Evolutionary conservation across 805 yeast species (phyloP).

Genomic region (Wickerhamomyces mucosus): DNA sequence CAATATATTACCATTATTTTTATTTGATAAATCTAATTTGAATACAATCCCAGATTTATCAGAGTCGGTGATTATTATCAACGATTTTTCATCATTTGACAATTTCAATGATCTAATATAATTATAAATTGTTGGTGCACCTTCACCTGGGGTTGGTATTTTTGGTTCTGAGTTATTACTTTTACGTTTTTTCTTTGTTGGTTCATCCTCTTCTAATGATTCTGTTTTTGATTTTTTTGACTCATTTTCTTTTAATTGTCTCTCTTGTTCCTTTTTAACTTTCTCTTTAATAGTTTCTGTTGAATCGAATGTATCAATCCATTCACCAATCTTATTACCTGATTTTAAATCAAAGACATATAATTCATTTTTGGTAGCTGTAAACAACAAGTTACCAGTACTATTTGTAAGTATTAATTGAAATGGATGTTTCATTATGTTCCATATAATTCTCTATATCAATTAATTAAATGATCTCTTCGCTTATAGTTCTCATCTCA

Average conservation of each 20-base stretch:
- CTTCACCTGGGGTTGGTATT: constrained; percentile 54
- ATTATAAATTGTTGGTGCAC: constrained; percentile 58
- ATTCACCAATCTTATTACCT: constrained; percentile 40
- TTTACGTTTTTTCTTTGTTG: constrained; percentile 25
- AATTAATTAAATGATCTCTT: too few relatives aligned
- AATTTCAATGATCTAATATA: constrained; percentile 57
- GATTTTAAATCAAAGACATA: constrained; percentile 35
- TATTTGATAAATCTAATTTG: constrained; percentile 20
- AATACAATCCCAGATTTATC: constrained; percentile 74
- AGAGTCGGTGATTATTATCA: constrained; percentile 70
- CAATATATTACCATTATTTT: constrained; percentile 33
- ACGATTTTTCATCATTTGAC: constrained; percentile 39
- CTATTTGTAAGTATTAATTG: constrained; percentile 42
- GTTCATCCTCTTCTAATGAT: constrained; percentile 15
- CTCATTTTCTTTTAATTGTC: constrained; percentile 19
- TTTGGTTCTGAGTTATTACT: constrained; percentile 34
- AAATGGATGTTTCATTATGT: constrained; percentile 62
- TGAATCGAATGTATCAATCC: constrained; percentile 54
- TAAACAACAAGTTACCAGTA: constrained; percentile 40
- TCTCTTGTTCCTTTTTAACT: constrained; percentile 30
- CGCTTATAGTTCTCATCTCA: too few relatives aligned
- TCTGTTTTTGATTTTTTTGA: constrained; percentile 27
- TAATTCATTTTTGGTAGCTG: constrained; percentile 50
- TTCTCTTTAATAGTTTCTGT: constrained; percentile 36
- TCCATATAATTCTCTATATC: too few relatives aligned